phyloP scores from a whole-genome alignment of 2,329 filamentous ascomycete species.

The Fusarium coicis region DNA sequence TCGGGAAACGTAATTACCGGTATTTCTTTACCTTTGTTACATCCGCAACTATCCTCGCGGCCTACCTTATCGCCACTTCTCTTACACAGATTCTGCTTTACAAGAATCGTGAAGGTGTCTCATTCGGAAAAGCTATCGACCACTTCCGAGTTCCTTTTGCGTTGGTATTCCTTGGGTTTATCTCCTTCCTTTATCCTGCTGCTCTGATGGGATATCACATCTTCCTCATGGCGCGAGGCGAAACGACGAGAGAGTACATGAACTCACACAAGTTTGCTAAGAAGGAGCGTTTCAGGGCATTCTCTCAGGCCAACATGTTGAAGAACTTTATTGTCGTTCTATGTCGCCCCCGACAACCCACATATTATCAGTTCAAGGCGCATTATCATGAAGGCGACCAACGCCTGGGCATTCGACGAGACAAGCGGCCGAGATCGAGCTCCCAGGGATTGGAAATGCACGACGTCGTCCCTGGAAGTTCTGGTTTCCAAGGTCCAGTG shows the following conservation, averaged over 20 bases:
- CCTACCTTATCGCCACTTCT: slow-evolving; percentile 81
- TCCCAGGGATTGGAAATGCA: slow-evolving; percentile 84
- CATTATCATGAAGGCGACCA: slow-evolving; percentile 84
- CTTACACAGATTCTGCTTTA: slow-evolving; percentile 85
- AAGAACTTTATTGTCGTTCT: slow-evolving; percentile 87
- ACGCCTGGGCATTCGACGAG: slow-evolving; percentile 70
- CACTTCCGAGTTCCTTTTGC: slow-evolving; percentile 85
- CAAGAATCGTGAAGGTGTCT: slow-evolving; percentile 68
- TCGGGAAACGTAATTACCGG: slow-evolving; percentile 95
- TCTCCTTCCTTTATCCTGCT: slow-evolving; percentile 82
- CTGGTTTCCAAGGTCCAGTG: slow-evolving; percentile 66
- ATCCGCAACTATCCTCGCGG: slow-evolving; percentile 77
- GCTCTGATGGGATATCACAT: slow-evolving; percentile 89
- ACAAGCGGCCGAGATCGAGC: slow-evolving; percentile 57
- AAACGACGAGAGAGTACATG: slow-evolving; percentile 96
- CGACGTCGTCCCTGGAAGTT: slow-evolving; percentile 60
- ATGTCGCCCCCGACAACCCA: slow-evolving; percentile 84
- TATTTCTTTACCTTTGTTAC: slow-evolving; percentile 96
- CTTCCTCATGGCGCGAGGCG: slow-evolving; percentile 88
- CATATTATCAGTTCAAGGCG: slow-evolving; percentile 88
- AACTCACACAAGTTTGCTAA: slow-evolving; percentile 96
- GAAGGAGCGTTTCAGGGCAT: slow-evolving; percentile 90
- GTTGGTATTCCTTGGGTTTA: slow-evolving; percentile 83
- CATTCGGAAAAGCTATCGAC: slow-evolving; percentile 75
- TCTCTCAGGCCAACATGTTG: slow-evolving; percentile 78